phyloP scores from a whole-genome alignment of 768 basidiomycete genomes.

The Lactifluus rugatus region DNA sequence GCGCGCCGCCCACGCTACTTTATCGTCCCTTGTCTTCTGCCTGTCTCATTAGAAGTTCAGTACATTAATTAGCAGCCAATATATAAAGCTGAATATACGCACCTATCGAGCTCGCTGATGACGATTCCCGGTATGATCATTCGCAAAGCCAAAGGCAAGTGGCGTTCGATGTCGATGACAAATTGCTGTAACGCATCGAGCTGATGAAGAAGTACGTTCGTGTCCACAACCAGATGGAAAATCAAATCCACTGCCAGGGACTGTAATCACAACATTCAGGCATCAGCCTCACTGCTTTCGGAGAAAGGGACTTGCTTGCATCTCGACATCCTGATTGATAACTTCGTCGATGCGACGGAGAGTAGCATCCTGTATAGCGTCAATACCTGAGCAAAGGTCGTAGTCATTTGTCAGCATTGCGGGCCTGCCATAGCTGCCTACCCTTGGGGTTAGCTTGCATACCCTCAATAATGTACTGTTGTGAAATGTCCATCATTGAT shows the following conservation, averaged over 20 bases:
- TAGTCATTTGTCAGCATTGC: neutral
- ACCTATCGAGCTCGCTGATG: slow-evolving; percentile 71
- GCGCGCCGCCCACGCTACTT: slow-evolving; percentile 20
- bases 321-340: slow-evolving; percentile 61
- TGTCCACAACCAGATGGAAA: slow-evolving; percentile 59
- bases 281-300: neutral
- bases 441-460: neutral
- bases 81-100: slow-evolving; percentile 17
- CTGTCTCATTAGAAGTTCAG: neutral
- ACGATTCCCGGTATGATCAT: slow-evolving; percentile 68
- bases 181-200: slow-evolving; percentile 57
- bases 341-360: slow-evolving; percentile 44
- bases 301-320: slow-evolving; percentile 39
- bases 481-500: neutral
- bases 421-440: neutral
- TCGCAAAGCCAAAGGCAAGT: slow-evolving; percentile 36
- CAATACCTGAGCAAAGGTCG: neutral
- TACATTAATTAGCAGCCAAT: neutral
- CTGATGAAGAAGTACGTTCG: slow-evolving; percentile 65
- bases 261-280: neutral
- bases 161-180: slow-evolving; percentile 47
- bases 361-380: slow-evolving; percentile 28
- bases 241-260: slow-evolving; percentile 17
- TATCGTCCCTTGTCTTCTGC: slow-evolving; percentile 10
- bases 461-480: neutral